Evolutionary conservation across 352 stramenopile genomes (phyloP).

Genomic region (Pythium brassicae): DNA sequence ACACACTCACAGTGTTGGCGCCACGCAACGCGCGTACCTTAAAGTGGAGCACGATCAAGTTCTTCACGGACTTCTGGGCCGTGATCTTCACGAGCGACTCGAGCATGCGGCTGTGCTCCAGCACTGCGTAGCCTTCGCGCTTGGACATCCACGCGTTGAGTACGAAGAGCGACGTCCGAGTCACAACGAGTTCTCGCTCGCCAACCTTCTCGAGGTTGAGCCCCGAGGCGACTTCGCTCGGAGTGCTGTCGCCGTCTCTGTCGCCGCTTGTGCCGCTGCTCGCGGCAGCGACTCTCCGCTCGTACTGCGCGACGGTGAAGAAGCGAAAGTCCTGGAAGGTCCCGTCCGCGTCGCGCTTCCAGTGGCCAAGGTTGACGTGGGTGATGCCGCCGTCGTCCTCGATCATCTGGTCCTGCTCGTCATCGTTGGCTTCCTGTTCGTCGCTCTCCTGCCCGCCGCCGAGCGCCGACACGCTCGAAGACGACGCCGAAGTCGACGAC

Average conservation of each 20-base stretch:
- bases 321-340: conserved; percentile 43
- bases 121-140: conserved; percentile 40
- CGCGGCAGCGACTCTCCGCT: neutral
- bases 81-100: conserved; percentile 52
- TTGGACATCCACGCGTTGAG: conserved; percentile 37
- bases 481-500: conserved; percentile 22
- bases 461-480: conserved; percentile 7
- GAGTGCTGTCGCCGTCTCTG: neutral
- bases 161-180: conserved; percentile 37
- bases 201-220: conserved; percentile 26
- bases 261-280: neutral
- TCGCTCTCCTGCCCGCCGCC: conserved; percentile 6
- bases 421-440: conserved; percentile 11
- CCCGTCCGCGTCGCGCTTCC: conserved; percentile 32
- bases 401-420: conserved; percentile 14
- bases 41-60: conserved; percentile 74
- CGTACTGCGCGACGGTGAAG: conserved; percentile 36
- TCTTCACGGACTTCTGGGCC: conserved; percentile 46
- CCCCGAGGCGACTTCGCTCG: too few species aligned
- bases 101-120: conserved; percentile 58
- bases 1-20: neutral
- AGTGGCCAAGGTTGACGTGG: conserved; percentile 41
- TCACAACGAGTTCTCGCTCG: conserved; percentile 71
- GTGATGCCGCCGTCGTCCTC: conserved; percentile 17
- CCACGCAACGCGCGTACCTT: conserved; percentile 29